phyloP scores from a whole-genome alignment of 2,329 filamentous ascomycete species.

The Aspergillus uvarum region DNA sequence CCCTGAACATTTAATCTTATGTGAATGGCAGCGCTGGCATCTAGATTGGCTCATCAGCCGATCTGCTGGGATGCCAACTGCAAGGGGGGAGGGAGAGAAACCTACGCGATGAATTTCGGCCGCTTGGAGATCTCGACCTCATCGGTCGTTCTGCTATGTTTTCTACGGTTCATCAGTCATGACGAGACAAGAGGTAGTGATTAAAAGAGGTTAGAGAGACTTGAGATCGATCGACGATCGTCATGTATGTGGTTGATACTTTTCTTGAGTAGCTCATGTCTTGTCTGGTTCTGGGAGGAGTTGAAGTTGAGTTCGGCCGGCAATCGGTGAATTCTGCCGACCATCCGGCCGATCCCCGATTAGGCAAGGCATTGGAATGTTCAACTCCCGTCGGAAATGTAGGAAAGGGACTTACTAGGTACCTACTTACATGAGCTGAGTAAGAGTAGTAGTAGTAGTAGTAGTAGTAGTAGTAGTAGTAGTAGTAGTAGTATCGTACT shows the following conservation, averaged over 20 bases:
- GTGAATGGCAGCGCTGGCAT: constrained; percentile 47
- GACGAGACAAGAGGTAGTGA: not conserved
- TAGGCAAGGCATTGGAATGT: not conserved
- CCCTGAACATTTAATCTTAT: constrained; percentile 51
- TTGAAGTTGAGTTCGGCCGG: not conserved
- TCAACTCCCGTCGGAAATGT: no score
- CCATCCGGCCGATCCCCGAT: not conserved
- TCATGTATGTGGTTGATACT: no score
- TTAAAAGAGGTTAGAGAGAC: no score
- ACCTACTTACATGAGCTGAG: no score
- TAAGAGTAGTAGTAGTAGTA: no score
- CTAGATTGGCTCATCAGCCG: constrained; percentile 15
- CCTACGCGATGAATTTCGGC: constrained; percentile 36
- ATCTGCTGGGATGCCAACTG: not conserved
- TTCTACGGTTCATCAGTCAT: constrained; percentile 19
- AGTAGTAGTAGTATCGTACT: no score
- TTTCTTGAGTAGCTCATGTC: no score
- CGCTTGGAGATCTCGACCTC: constrained; percentile 19
- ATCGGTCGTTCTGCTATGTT: constrained; percentile 12
- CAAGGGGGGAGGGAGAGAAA: not conserved
- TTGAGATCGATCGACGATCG: no score
- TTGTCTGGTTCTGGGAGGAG: not conserved
- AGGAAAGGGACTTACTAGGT: no score
- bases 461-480: no score
- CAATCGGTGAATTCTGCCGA: not conserved